phyloP scores from a whole-genome alignment of 345 rosid genomes.

The Microthlaspi erraticum region DNA sequence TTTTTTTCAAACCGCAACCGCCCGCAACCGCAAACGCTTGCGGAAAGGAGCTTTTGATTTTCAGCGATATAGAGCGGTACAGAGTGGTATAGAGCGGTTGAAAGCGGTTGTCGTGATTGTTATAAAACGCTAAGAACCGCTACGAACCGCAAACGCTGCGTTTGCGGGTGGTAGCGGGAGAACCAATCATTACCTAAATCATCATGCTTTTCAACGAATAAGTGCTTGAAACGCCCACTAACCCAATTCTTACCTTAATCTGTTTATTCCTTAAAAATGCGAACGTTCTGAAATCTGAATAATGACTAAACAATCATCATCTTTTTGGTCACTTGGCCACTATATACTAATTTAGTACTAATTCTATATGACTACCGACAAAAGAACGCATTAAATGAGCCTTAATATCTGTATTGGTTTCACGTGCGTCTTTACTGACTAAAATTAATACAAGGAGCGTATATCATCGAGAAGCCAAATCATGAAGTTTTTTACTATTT shows the following conservation, averaged over 20 bases:
- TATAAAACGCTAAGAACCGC: too few relatives aligned
- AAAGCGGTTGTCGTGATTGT: too few relatives aligned
- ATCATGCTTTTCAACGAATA: conserved; percentile 11
- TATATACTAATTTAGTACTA: background rate
- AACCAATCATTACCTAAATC: too few relatives aligned
- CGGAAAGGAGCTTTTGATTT: too few relatives aligned
- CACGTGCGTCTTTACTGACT: background rate
- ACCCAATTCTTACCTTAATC: background rate
- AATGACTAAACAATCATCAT: conserved; percentile 8
- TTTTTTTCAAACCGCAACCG: too few relatives aligned
- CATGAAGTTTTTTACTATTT: background rate
- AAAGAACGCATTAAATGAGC: background rate
- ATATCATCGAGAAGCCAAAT: background rate
- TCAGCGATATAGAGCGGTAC: too few relatives aligned
- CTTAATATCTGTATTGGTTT: background rate
- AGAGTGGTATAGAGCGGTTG: too few relatives aligned
- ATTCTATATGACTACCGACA: background rate
- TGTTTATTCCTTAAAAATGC: background rate
- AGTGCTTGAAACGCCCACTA: conserved; percentile 7
- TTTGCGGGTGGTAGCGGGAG: too few relatives aligned
- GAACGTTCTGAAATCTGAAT: background rate
- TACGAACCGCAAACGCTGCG: too few relatives aligned
- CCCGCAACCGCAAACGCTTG: too few relatives aligned
- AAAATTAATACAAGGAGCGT: background rate
- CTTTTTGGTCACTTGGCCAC: background rate